Conservation (phyloP, 495 filamentous ascomycete genomes). For the Xylaria intraflava region DNA sequence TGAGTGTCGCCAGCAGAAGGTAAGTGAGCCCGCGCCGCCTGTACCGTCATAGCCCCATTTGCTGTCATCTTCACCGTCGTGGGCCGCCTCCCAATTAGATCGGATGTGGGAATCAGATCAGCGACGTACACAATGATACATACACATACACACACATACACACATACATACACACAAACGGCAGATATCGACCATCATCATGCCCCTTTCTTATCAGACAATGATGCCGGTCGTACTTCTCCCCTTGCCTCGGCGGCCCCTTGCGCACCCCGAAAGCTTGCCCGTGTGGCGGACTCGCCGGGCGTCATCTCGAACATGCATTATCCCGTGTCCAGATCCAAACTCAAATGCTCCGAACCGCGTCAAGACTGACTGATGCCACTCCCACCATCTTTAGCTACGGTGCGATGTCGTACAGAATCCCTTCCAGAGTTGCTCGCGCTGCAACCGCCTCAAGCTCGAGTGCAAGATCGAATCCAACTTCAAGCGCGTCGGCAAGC, state of each 20-base stretch:
- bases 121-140: background rate
- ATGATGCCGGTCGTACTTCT: background rate
- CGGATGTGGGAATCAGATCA: background rate
- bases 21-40: conserved; percentile 32
- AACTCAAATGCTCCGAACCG: background rate
- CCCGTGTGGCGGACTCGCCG: background rate
- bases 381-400: conserved; percentile 44
- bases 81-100: background rate
- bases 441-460: conserved; percentile 79
- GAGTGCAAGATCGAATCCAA: conserved; percentile 89
- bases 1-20: conserved; percentile 93
- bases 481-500: conserved; percentile 89
- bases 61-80: background rate
- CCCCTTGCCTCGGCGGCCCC: background rate
- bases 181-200: background rate
- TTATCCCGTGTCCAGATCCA: background rate
- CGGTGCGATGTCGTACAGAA: conserved; percentile 88
- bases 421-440: conserved; percentile 70
- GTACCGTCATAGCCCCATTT: background rate
- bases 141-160: too few relatives aligned
- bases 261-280: background rate
- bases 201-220: background rate
- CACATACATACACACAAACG: too few relatives aligned
- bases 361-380: conserved; percentile 6
- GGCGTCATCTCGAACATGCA: background rate